Base-by-base conservation (phyloP, 805 yeast species). In the Ogataea paraovalis region DNA sequence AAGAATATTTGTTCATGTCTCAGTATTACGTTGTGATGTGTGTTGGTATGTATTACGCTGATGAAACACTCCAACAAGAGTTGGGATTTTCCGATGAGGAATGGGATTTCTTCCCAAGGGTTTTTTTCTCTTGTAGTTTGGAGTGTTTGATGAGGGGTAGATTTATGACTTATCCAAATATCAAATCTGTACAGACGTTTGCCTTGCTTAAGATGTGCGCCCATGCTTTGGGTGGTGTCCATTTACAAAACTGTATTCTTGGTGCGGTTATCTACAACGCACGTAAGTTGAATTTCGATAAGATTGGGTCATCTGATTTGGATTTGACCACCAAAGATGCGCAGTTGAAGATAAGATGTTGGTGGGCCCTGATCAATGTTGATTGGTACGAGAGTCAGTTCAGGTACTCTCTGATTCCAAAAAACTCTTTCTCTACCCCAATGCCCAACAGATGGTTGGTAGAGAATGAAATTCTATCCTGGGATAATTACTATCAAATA, bases 361-460 rank as follows among this genome's bases (percentile, higher is more conserved):
- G 69, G 66, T 67, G 71, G 71, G 33, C 55, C 1, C 51, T 65
- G 20, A 53, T 66, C 6, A 56, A 54, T 7, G 47, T 57, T 28
- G 72, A 68, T 49, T 68, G 71, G 71, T 55, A 55, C 33, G 70
- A 68, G 38, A 60, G 58, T 28, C 51, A 52, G 27, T 58, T 57
- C 28, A 45, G 67, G 13, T 55, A 54, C 41, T 52, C 60, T 0
- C 30, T 63, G 22, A 56, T 67, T 4, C 44, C 53, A 3, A 23
- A 48, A 2, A 47, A 46, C 10, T 51, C 56, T 16, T 66, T 60
- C 43, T 41, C 59, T 1, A 61, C 64, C 4, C 58, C 62, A 2
- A 9, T 48, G 23, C 69, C 69, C 4, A 42, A 51, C 2, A 47
- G 54, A 45, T 55, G 64, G 64, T 40, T 51, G 2, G 39, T 50